phyloP scores from a whole-genome alignment of 768 basidiomycete genomes.

The Russula foetens region DNA sequence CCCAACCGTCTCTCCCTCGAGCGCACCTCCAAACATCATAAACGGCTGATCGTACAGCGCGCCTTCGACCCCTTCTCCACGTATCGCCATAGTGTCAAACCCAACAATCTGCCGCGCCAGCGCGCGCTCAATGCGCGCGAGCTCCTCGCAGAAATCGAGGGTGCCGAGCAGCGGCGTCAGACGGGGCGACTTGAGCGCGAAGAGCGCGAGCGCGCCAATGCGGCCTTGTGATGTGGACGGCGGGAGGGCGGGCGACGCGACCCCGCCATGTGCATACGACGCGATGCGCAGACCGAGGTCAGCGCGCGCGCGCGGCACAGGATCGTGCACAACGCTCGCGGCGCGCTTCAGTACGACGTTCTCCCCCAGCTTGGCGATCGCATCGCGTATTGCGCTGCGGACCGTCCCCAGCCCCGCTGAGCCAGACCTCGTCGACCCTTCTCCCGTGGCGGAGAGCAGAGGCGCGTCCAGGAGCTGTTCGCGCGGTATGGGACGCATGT shows the following conservation, averaged over 20 bases:
- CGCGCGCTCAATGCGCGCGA: constrained; percentile 18
- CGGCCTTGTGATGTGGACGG: constrained; percentile 10
- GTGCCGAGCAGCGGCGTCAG: constrained; percentile 2
- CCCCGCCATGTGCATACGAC: constrained; percentile 17
- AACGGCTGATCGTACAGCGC: constrained; percentile 20
- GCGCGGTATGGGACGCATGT: constrained; percentile 44
- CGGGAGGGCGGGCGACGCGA: background rate
- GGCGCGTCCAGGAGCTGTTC: constrained; percentile 56
- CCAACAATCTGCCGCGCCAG: constrained; percentile 19
- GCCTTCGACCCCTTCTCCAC: constrained; percentile 6
- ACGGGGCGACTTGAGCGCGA: constrained; percentile 17
- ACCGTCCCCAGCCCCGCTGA: constrained; percentile 36
- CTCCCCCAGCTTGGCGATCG: constrained; percentile 73
- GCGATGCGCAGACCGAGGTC: constrained; percentile 12
- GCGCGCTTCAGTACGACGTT: constrained; percentile 67
- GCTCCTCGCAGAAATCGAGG: constrained; percentile 8
- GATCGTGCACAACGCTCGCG: constrained; percentile 13
- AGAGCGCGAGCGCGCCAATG: constrained; percentile 14
- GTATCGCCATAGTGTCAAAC: constrained; percentile 15
- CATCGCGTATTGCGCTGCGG: constrained; percentile 52
- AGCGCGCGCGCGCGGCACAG: constrained; percentile 21
- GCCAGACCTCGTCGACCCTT: background rate
- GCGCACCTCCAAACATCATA: constrained; percentile 13
- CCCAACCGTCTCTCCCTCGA: constrained; percentile 15
- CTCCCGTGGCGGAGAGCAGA: constrained; percentile 38